Percentiles rank a stretch among this genome's conserved stretches.
These are phyloP conservation scores for Sclerotinia trifoliorum DNA, from an alignment of 2,329 filamentous ascomycete species.

Conservation along the genomic window DNA sequence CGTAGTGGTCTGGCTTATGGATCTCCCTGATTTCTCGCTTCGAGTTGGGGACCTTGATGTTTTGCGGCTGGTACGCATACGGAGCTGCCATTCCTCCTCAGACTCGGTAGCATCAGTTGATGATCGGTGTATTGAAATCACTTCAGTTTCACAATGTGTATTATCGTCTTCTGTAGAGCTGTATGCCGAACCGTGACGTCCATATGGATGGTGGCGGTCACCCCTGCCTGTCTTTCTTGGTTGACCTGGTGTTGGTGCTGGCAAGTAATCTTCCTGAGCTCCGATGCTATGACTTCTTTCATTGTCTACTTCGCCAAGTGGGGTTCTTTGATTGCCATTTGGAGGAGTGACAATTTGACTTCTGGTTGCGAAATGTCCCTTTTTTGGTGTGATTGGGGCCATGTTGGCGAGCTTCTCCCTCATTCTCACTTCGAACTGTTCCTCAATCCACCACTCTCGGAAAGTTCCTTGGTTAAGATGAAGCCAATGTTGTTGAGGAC, in stretches of 20 bases:
- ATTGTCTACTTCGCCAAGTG: slow-evolving; percentile 90
- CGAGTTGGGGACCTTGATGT: slow-evolving; percentile 60
- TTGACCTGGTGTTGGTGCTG: slow-evolving; percentile 92
- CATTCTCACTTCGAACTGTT: slow-evolving; percentile 48
- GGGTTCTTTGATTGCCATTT: slow-evolving; percentile 73
- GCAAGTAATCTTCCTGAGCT: slow-evolving; percentile 85
- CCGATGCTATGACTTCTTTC: slow-evolving; percentile 64
- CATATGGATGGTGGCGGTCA: slow-evolving; percentile 68
- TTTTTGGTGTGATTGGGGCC: slow-evolving; percentile 59
- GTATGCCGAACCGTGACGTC: slow-evolving; percentile 52
- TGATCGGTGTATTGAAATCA: slow-evolving; percentile 59
- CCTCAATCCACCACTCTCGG: slow-evolving; percentile 94
- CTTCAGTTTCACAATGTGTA: slow-evolving; percentile 56
- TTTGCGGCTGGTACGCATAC: slow-evolving; percentile 68
- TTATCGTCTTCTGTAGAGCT: slow-evolving; percentile 50
- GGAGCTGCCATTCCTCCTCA: slow-evolving; percentile 66
- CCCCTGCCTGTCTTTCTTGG: slow-evolving; percentile 86
- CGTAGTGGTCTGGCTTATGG: slow-evolving; percentile 73
- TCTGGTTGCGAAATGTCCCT: slow-evolving; percentile 57
- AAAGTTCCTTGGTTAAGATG: slow-evolving; percentile 96
- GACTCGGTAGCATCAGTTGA: slow-evolving; percentile 74
- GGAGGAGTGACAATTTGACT: slow-evolving; percentile 80
- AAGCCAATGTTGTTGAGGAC: slow-evolving; percentile 97
- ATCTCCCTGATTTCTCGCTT: slow-evolving; percentile 55
- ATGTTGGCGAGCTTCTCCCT: slow-evolving; percentile 53